Conservation (phyloP, 2,329 filamentous ascomycete genomes). For the Xylogone sp. region DNA sequence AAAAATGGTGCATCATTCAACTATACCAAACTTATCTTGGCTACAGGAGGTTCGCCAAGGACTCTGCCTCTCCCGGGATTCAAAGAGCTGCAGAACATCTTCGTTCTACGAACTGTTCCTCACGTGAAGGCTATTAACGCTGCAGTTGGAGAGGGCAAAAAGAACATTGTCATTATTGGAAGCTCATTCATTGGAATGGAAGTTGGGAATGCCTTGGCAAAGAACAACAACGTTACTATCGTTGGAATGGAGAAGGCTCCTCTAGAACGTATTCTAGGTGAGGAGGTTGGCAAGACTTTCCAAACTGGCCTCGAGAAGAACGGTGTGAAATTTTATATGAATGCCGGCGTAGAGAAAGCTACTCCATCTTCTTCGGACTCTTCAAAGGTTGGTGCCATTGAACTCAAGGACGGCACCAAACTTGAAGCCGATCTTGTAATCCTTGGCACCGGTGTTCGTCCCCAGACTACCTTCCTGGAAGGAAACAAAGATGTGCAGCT, state of each 20-base stretch:
- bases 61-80: constrained; percentile 79
- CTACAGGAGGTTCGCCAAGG: constrained; percentile 78
- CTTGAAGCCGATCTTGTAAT: constrained; percentile 88
- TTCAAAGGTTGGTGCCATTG: constrained; percentile 73
- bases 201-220: constrained; percentile 76
- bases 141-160: constrained; percentile 77
- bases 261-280: constrained; percentile 81
- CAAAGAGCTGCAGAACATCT: constrained; percentile 83
- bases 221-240: constrained; percentile 79
- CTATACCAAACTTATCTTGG: constrained; percentile 87
- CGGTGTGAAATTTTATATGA: constrained; percentile 85
- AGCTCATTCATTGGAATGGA: constrained; percentile 99
- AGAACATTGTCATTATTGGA: constrained; percentile 90
- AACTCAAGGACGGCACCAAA: constrained; percentile 79
- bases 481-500: constrained; percentile 67
- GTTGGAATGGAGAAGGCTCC: constrained; percentile 86
- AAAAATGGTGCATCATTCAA: constrained; percentile 64
- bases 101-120: constrained; percentile 73
- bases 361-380: constrained; percentile 64
- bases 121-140: constrained; percentile 74
- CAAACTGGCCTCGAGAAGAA: constrained; percentile 76
- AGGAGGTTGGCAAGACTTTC: constrained; percentile 75
- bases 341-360: constrained; percentile 78
- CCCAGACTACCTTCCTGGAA: constrained; percentile 78
- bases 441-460: constrained; percentile 83